phyloP scores from a whole-genome alignment of 805 yeast genomes.

The Metschnikowia bowlesiae region DNA sequence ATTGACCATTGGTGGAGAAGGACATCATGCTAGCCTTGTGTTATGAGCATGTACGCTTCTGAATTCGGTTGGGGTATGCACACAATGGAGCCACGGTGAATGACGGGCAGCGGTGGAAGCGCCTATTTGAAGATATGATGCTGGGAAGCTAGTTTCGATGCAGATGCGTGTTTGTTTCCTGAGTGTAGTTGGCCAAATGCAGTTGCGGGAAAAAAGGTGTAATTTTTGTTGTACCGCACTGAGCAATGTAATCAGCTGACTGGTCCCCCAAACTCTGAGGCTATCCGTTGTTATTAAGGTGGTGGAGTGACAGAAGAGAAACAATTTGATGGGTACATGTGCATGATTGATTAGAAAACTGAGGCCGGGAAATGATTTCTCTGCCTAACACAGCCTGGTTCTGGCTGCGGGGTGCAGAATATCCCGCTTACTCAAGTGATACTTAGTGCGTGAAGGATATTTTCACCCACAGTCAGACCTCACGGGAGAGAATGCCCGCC shows the following conservation, averaged over 20 bases:
- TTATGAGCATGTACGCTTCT: neutral
- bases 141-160: neutral
- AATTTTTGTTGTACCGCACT: constrained; percentile 1
- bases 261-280: neutral
- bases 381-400: neutral
- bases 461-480: too few relatives aligned
- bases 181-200: neutral
- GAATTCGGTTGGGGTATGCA: neutral
- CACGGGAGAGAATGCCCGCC: too few relatives aligned
- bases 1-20: constrained; percentile 12
- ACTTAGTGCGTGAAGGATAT: too few relatives aligned
- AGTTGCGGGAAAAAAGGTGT: neutral
- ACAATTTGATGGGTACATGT: too few relatives aligned
- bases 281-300: too few relatives aligned
- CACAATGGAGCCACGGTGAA: neutral
- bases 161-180: neutral
- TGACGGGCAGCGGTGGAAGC: neutral
- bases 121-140: neutral
- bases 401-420: neutral
- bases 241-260: constrained; percentile 3
- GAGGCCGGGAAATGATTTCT: neutral
- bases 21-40: constrained; percentile 1
- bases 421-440: neutral
- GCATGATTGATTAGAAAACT: neutral
- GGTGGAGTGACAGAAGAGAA: too few relatives aligned